Evolutionary conservation across 768 basidiomycete species (phyloP), one percentile per base, ranked within the genome.

Genomic region (Trametes meyenii): DNA sequence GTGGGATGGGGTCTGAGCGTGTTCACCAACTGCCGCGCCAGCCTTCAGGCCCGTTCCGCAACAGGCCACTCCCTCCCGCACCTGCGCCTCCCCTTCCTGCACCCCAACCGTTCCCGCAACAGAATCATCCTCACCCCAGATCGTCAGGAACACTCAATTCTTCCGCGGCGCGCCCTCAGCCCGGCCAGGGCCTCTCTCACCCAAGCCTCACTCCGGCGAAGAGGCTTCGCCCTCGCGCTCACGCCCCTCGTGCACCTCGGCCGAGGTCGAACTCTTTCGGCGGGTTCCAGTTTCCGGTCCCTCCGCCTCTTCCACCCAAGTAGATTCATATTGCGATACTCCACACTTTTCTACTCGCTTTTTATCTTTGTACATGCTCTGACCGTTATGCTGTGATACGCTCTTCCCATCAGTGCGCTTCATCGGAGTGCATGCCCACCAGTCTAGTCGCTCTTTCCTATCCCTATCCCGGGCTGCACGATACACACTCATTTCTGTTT

Each of bases 261-360:
- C 56, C 56, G 13, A 48, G 56, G 24, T 57, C 56, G 2, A 57
- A 57, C 48, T 57, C 56, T 7, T 57, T 57, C n/a, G 46, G 56
- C 10, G 56, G 56, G 19, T 57, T 40, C 56, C 33, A 29, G n/a
- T 21, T 23, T 16, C 35, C 55, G 13, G 44, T 45, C 17, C 49
- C 43, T 17, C 43, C 43, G 43, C 43, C 29, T 33, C 4, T 33
- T 33, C 29, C 29, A 8, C 29, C 29, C 29, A 33, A 33, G 8
- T 33, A 33, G 8, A 33, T 33, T 8, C 29, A 33, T 33, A 3
- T 8, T 33, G 29, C 29, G 29, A 33, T 33, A 8, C 8, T 33
- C 29, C 29, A 3, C 29, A 8, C 29, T 33, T 3, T 33, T 33
- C 29, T 8, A 8, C 3, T 8, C 29, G 29, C 29, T 33, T 33